phyloP scores from a whole-genome alignment of 2,329 filamentous ascomycete genomes.

The Colletotrichum somersetense region DNA sequence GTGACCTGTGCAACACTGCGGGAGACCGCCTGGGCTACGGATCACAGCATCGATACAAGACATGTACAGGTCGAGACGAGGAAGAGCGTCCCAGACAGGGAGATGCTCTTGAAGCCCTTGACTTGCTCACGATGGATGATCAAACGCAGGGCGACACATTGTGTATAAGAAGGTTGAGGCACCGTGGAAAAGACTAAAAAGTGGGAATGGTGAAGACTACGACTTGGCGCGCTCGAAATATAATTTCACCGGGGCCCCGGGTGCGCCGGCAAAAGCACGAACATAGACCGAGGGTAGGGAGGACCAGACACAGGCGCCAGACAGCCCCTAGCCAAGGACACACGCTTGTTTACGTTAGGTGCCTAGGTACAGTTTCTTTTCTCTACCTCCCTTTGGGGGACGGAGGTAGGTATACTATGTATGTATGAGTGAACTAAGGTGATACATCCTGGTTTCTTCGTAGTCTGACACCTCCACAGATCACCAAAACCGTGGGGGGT shows the following conservation, averaged over 20 bases:
- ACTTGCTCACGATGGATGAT: neutral
- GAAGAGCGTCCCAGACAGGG: neutral
- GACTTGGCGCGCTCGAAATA: neutral
- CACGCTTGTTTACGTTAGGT: neutral
- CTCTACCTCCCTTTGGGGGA: neutral
- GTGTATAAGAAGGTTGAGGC: no score
- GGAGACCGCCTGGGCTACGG: neutral
- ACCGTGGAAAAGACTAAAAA: neutral
- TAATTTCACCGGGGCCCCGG: neutral
- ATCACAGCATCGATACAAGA: neutral
- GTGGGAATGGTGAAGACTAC: neutral
- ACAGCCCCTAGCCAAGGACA: neutral
- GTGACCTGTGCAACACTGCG: no score
- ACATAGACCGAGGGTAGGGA: rapidly evolving
- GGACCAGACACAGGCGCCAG: neutral
- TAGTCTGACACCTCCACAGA: neutral
- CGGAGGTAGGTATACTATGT: neutral
- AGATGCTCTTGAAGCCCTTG: neutral
- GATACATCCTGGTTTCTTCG: neutral
- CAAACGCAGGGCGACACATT: neutral
- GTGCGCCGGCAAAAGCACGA: no score
- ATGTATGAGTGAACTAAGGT: neutral
- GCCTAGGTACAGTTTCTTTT: neutral
- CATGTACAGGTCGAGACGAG: neutral
- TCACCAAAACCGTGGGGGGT: neutral